phyloP scores from a whole-genome alignment of 192 early-diverging fungal species.

The Haplosporangium gracile region DNA sequence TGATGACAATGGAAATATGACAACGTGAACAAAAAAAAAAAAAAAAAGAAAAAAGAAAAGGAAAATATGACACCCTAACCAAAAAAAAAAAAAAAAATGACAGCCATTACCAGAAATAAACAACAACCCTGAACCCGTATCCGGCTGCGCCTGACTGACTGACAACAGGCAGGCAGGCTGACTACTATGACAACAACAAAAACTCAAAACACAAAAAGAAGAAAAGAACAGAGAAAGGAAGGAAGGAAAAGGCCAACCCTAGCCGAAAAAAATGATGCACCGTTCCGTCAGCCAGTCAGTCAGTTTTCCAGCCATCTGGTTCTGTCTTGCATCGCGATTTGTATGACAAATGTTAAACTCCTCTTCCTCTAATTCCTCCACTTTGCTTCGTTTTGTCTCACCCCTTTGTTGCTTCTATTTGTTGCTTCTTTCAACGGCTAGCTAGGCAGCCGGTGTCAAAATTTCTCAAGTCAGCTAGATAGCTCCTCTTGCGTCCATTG shows the following conservation, averaged over 20 bases:
- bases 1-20: not conserved
- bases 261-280: not conserved
- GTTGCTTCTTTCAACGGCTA: not conserved
- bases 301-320: not conserved
- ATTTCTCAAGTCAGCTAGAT: not conserved
- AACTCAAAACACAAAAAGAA: not conserved
- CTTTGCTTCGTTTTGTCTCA: not conserved
- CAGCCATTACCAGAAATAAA: not conserved
- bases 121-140: not conserved
- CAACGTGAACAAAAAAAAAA: not conserved
- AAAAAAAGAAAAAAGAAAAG: not conserved
- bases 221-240: not conserved
- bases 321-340: not conserved
- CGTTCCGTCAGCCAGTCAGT: not conserved
- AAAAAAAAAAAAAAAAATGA: not conserved
- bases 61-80: too few relatives aligned
- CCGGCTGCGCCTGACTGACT: not conserved
- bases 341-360: not conserved
- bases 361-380: not conserved
- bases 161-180: too few relatives aligned
- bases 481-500: not conserved
- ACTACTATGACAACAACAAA: not conserved
- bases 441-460: not conserved
- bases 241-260: not conserved
- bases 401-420: too few relatives aligned